Evolutionary conservation across 208 protist species (phyloP).

Genomic region (Trypanosoma vivax): DNA sequence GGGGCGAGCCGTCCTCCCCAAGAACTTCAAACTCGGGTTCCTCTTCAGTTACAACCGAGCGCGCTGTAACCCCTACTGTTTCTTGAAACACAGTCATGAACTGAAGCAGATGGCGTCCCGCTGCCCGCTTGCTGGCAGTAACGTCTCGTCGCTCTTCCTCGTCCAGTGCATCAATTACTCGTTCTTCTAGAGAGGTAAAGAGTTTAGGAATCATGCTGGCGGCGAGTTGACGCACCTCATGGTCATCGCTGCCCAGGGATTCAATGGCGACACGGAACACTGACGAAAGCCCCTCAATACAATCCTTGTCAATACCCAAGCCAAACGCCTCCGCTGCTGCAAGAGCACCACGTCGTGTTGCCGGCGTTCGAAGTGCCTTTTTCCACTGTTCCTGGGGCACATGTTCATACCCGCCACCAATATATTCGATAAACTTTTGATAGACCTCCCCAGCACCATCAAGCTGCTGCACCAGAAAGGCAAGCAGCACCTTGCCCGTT

Average conservation of each 20-base stretch:
- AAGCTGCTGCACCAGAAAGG: slow-evolving; percentile 54
- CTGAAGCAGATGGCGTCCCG: slow-evolving; percentile 78
- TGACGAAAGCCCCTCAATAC: slow-evolving; percentile 57
- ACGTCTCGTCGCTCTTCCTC: slow-evolving; percentile 73
- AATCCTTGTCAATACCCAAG: slow-evolving; percentile 51
- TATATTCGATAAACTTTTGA: slow-evolving; percentile 52
- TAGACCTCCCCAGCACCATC: slow-evolving; percentile 50
- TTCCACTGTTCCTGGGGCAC: slow-evolving; percentile 55
- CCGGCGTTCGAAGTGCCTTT: slow-evolving; percentile 52
- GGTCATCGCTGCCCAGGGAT: slow-evolving; percentile 48
- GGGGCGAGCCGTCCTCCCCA: slow-evolving; percentile 53
- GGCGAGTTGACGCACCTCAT: slow-evolving; percentile 31
- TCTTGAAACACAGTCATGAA: slow-evolving; percentile 68
- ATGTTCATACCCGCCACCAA: slow-evolving; percentile 39
- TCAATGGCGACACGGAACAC: slow-evolving; percentile 65
- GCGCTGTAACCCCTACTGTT: slow-evolving; percentile 55
- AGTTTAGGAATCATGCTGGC: slow-evolving; percentile 56
- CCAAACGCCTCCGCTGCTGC: slow-evolving; percentile 65
- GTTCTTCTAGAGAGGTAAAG: slow-evolving; percentile 56
- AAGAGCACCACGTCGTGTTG: slow-evolving; percentile 58
- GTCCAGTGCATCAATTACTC: slow-evolving; percentile 49
- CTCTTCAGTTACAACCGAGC: slow-evolving; percentile 42
- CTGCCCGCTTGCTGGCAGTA: slow-evolving; percentile 69
- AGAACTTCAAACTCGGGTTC: slow-evolving; percentile 63
- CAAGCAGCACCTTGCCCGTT: slow-evolving; percentile 50